Percentiles rank a stretch among this genome's conserved stretches.
Evolutionary conservation across 2,329 filamentous ascomycete genomes (phyloP).

Genomic region (Colletotrichum falcatum): DNA sequence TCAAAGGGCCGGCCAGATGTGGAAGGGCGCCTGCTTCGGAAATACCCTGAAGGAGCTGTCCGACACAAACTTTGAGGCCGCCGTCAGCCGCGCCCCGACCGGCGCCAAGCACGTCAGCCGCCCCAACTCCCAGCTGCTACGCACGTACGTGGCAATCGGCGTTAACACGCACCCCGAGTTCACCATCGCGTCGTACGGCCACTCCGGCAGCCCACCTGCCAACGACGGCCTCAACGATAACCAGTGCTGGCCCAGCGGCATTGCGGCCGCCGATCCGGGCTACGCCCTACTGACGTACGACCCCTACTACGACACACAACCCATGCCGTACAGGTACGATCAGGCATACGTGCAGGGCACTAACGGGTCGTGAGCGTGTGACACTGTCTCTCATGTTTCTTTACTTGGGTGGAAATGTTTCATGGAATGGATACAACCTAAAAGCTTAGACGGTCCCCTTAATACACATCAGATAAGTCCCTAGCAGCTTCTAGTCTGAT

Average conservation of each 20-base stretch:
- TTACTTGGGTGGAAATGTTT: neutral
- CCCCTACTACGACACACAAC: slow-evolving; percentile 38
- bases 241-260: slow-evolving; percentile 43
- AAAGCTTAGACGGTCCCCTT: too few relatives aligned
- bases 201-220: slow-evolving; percentile 11
- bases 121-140: neutral
- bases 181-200: slow-evolving; percentile 11
- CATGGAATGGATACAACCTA: too few relatives aligned
- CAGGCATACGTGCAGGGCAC: slow-evolving; percentile 9
- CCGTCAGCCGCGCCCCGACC: neutral
- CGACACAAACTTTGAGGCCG: neutral
- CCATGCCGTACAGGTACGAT: slow-evolving; percentile 18
- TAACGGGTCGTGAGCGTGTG: slow-evolving; percentile 1
- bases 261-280: slow-evolving; percentile 42
- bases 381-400: neutral
- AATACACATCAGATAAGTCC: too few relatives aligned
- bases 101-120: neutral
- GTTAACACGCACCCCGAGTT: slow-evolving; percentile 12
- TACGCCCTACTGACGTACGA: slow-evolving; percentile 43
- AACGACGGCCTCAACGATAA: slow-evolving; percentile 44
- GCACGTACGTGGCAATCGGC: neutral
- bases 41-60: neutral
- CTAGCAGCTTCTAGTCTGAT: too few relatives aligned
- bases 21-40: neutral
- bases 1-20: neutral